These are phyloP conservation scores for Pyrenochaeta sp. DNA, from an alignment of 2,329 filamentous ascomycete species.

Conservation along the genomic window DNA sequence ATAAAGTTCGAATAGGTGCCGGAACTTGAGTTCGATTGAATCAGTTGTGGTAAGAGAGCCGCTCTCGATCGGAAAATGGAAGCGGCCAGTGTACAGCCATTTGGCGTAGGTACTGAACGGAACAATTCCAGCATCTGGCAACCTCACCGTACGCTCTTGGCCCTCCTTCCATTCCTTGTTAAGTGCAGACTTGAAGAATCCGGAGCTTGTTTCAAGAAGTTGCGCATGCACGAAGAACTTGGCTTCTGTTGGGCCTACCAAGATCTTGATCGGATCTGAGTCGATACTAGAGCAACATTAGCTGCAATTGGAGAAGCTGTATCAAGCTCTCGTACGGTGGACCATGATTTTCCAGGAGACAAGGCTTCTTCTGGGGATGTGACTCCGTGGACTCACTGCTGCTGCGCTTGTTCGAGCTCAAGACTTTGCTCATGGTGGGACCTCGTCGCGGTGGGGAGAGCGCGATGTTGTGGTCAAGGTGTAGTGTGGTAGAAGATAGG, in stretches of 20 bases:
- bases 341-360: background rate
- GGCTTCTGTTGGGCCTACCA: background rate
- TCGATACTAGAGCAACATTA: background rate
- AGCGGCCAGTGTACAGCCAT: slow-evolving; percentile 9
- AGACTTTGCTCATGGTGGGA: too few species aligned
- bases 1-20: background rate
- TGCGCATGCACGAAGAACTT: background rate
- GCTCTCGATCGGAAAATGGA: background rate
- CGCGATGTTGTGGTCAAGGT: too few species aligned
- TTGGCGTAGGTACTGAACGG: slow-evolving; percentile 2
- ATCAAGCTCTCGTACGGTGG: background rate
- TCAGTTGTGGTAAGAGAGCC: background rate
- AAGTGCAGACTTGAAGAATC: background rate
- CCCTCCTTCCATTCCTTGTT: slow-evolving; percentile 3
- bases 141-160: background rate
- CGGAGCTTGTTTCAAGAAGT: background rate
- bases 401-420: too few species aligned
- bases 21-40: background rate
- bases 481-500: too few species aligned
- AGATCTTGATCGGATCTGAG: background rate
- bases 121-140: background rate
- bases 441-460: too few species aligned
- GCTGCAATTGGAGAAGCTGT: background rate
- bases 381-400: too few species aligned
- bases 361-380: background rate